phyloP scores from a whole-genome alignment of 768 basidiomycete genomes.

The Collybia nuda region DNA sequence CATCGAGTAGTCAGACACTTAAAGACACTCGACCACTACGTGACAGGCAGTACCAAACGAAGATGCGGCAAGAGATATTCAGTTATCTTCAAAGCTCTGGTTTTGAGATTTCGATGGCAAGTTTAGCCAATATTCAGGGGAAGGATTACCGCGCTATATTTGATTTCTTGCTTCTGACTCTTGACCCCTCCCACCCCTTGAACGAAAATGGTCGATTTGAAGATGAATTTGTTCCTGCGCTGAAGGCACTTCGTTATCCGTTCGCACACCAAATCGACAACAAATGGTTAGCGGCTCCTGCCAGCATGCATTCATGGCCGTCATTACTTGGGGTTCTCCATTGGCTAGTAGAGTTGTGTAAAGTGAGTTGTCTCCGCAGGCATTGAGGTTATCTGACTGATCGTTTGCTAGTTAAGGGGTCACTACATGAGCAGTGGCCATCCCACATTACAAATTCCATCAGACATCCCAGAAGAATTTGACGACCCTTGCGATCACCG shows the following conservation, averaged over 20 bases:
- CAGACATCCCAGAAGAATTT: constrained; percentile 70
- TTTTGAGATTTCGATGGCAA: constrained; percentile 67
- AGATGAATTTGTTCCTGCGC: constrained; percentile 76
- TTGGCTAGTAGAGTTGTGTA: constrained; percentile 88
- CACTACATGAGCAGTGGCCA: constrained; percentile 62
- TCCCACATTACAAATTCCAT: constrained; percentile 64
- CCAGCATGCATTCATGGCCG: constrained; percentile 92
- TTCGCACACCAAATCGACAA: constrained; percentile 75
- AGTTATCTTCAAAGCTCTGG: constrained; percentile 66
- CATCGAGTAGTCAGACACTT: constrained; percentile 50
- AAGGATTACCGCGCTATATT: constrained; percentile 89
- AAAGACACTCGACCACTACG: constrained; percentile 82
- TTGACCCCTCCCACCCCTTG: constrained; percentile 71
- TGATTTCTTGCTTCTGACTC: constrained; percentile 64
- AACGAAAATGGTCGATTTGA: constrained; percentile 56
- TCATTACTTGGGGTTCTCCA: constrained; percentile 82
- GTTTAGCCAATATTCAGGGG: constrained; percentile 74
- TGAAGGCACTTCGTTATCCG: constrained; percentile 83
- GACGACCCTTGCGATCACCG: constrained; percentile 72
- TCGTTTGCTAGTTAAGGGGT: constrained; percentile 32
- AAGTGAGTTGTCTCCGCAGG: constrained; percentile 46
- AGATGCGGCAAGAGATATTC: constrained; percentile 77
- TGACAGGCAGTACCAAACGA: constrained; percentile 68
- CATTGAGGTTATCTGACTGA: constrained; percentile 17
- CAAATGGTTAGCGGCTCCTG: constrained; percentile 86